Percentiles rank a stretch among this genome's conserved stretches.
phyloP scores from a whole-genome alignment of 495 filamentous ascomycete genomes.

The Hyphodiscus hymeniophilus region DNA sequence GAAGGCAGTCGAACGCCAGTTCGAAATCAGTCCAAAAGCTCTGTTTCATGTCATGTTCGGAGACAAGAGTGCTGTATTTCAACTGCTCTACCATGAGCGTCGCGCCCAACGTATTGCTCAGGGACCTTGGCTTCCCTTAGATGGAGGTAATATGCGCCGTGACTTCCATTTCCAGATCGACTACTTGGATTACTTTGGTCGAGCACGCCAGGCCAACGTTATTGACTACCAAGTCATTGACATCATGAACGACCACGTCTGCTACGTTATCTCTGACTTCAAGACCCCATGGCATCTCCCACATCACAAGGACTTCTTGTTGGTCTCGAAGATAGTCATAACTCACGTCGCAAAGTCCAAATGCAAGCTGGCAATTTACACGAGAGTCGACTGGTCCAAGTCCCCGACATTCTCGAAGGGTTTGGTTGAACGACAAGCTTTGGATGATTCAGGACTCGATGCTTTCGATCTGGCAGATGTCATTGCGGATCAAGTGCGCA shows the following conservation, averaged over 20 bases:
- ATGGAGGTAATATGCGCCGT: slow-evolving; percentile 59
- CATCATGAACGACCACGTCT: slow-evolving; percentile 86
- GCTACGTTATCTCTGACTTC: slow-evolving; percentile 85
- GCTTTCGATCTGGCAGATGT: slow-evolving; percentile 80
- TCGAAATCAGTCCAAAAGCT: slow-evolving; percentile 84
- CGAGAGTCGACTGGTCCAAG: slow-evolving; percentile 76
- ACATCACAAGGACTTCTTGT: slow-evolving; percentile 64
- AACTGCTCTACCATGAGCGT: slow-evolving; percentile 79
- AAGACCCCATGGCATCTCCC: slow-evolving; percentile 91
- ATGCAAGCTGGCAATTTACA: slow-evolving; percentile 85
- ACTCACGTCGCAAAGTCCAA: slow-evolving; percentile 87
- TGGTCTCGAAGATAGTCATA: slow-evolving; percentile 88
- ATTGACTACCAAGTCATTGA: slow-evolving; percentile 86
- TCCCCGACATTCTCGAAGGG: slow-evolving; percentile 56
- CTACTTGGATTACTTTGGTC: slow-evolving; percentile 55
- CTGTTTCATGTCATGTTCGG: slow-evolving; percentile 95
- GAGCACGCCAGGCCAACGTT: slow-evolving; percentile 48
- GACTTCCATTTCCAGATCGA: slow-evolving; percentile 76
- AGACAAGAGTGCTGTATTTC: slow-evolving; percentile 90
- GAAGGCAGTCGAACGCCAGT: slow-evolving; percentile 62
- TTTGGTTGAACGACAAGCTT: slow-evolving; percentile 72
- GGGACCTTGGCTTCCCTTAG: slow-evolving; percentile 69
- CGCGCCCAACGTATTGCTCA: slow-evolving; percentile 75
- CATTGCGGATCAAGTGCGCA: slow-evolving; percentile 77
- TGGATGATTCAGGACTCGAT: slow-evolving; percentile 71